Evolutionary conservation across 2,329 filamentous ascomycete genomes (phyloP).

Genomic region (Lizonia empirigonia): DNA sequence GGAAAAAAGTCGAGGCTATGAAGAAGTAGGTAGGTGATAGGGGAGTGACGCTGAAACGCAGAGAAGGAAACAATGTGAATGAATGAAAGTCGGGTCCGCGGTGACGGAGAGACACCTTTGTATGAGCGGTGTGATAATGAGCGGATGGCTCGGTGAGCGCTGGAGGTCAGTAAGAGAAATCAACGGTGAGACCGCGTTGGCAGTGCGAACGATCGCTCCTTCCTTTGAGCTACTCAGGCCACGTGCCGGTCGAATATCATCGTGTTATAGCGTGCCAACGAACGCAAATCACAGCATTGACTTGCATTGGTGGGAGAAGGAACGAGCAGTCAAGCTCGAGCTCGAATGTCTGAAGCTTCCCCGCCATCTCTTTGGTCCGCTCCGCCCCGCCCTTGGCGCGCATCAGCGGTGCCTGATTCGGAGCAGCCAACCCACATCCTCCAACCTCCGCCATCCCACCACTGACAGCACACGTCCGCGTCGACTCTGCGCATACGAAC

Average conservation of each 20-base stretch:
- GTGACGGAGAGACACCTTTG: constrained; percentile 14
- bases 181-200: constrained; percentile 25
- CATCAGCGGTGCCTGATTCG: constrained; percentile 30
- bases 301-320: constrained; percentile 11
- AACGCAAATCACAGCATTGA: constrained; percentile 8
- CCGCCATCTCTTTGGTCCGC: constrained; percentile 31
- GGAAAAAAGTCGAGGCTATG: constrained; percentile 10
- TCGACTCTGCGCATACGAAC: constrained; percentile 29
- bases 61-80: constrained; percentile 25
- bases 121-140: constrained; percentile 15
- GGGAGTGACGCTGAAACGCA: background rate
- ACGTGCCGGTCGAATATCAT: constrained; percentile 10
- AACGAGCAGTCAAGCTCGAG: constrained; percentile 10
- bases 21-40: constrained; percentile 13
- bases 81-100: constrained; percentile 29
- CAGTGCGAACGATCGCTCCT: constrained; percentile 29
- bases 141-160: constrained; percentile 24
- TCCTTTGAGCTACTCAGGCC: constrained; percentile 22
- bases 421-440: constrained; percentile 31
- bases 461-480: constrained; percentile 30
- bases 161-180: constrained; percentile 29
- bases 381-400: constrained; percentile 17
- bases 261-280: background rate
- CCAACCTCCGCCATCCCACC: constrained; percentile 40
- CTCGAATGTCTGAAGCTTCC: constrained; percentile 8